phyloP scores from a whole-genome alignment of 371 early-diverging fungal genomes.

The Mucor velutinosus region DNA sequence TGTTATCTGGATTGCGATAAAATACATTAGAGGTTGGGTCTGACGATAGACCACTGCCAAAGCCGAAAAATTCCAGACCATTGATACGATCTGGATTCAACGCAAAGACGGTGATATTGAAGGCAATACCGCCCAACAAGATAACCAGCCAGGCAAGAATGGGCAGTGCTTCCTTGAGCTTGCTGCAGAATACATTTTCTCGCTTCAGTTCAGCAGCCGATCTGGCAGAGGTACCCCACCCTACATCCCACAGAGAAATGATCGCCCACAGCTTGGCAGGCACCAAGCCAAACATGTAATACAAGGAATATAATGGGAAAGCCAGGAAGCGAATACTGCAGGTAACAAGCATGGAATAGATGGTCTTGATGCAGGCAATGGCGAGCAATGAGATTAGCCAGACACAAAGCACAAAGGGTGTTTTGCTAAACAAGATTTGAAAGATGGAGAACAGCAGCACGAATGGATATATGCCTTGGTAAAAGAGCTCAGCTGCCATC shows the following conservation, averaged over 20 bases:
- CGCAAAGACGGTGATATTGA: constrained; percentile 33
- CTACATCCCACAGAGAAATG: constrained; percentile 60
- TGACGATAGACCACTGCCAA: constrained; percentile 3
- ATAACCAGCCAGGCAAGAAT: constrained; percentile 36
- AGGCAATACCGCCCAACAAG: constrained; percentile 36
- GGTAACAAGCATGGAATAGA: constrained; percentile 45
- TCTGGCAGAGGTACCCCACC: constrained; percentile 62
- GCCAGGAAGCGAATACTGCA: constrained; percentile 47
- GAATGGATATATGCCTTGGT: constrained; percentile 68
- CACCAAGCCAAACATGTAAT: constrained; percentile 58
- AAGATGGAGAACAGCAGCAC: constrained; percentile 61
- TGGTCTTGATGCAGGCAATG: constrained; percentile 53
- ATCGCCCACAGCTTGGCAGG: constrained; percentile 65
- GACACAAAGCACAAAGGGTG: constrained; percentile 42
- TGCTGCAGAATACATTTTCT: constrained; percentile 31
- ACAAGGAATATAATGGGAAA: constrained; percentile 56
- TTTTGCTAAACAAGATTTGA: constrained; percentile 41
- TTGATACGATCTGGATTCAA: constrained; percentile 16
- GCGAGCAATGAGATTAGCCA: constrained; percentile 53
- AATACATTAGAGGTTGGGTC: constrained; percentile 46
- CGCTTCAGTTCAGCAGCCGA: constrained; percentile 46
- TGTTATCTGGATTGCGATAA: constrained; percentile 33
- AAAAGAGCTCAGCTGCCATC: constrained; percentile 68
- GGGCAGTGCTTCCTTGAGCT: constrained; percentile 51
- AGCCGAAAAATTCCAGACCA: constrained; percentile 21